Base-by-base conservation (phyloP, 495 filamentous ascomycete genomes). In the Podospora sp. region DNA sequence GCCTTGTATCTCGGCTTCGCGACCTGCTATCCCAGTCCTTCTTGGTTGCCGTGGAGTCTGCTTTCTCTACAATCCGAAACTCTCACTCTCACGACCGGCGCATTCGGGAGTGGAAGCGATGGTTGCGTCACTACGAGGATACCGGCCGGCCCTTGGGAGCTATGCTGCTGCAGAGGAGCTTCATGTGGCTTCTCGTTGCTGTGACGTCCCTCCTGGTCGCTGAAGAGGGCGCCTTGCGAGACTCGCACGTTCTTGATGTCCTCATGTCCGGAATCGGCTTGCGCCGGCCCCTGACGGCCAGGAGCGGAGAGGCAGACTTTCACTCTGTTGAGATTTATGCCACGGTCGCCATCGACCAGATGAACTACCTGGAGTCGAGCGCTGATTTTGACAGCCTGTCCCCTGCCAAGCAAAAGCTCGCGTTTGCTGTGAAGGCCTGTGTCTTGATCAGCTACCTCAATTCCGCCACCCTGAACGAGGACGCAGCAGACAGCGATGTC, bases 361-460 rank as follows among this genome's bases (percentile, higher is more conserved):
- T 97, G 82, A 86, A 87, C 67, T 84, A 92, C 52, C 81, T 98
- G n/a, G 93, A 97, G 72, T 92, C 92, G 53, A 91, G 89, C 49
- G 88, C 92, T 1, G 94, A 98, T 76, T 97, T 96, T 72, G 81
- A 96, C 40, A 89, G 91, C 66, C 86, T 97, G 51, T 93, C 92
- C 0, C 87, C 90, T 22, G 96, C 90, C 79, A 93, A 97, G 73
- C 95, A 97, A 79, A 87, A 82, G 35, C 84, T 98, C 56, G 92
- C 94, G 16, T 92, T 91, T 73, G 87, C 92, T 1, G 90, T 93
- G 46, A 98, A 97, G 77, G 89, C 90, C 0, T 86, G 88, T 65
- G 89, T 91, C 11, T 74, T 98, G n/a, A 86, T 89, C 24, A 90
- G 90, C 49, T 98, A 91, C 71, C 83, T 97, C 6, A 94, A 94